Conservation (phyloP, 2,329 filamentous ascomycete genomes). For the Neofusicoccum parvum region DNA sequence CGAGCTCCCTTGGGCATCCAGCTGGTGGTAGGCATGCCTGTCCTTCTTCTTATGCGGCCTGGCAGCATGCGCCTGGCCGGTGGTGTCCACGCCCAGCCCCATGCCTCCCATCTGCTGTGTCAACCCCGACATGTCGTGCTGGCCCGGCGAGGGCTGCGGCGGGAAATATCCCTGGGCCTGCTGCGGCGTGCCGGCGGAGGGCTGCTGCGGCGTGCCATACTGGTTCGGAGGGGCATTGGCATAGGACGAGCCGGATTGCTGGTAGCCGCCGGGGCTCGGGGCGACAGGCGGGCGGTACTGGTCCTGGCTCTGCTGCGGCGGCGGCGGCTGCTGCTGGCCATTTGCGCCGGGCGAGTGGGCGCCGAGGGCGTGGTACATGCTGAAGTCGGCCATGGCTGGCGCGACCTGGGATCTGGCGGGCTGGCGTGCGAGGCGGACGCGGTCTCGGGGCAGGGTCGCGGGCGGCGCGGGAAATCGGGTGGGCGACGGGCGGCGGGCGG, state of each 20-base stretch:
- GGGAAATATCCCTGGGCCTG: conserved; percentile 48
- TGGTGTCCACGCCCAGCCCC: conserved; percentile 61
- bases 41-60: conserved; percentile 73
- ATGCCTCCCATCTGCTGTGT: conserved; percentile 78
- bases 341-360: conserved; percentile 29
- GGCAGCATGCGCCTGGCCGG: conserved; percentile 48
- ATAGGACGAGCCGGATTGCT: conserved; percentile 42
- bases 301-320: conserved; percentile 30
- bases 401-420: neutral
- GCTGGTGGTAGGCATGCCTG: conserved; percentile 85
- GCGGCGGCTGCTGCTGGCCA: conserved; percentile 24
- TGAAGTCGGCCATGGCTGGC: conserved; percentile 31
- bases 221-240: conserved; percentile 35
- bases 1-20: conserved; percentile 71
- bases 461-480: neutral
- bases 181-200: conserved; percentile 27
- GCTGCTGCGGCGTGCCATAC: conserved; percentile 35
- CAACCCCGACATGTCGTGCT: conserved; percentile 49
- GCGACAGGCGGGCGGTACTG: conserved; percentile 46
- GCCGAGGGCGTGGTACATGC: conserved; percentile 40
- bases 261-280: conserved; percentile 47
- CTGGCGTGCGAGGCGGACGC: neutral
- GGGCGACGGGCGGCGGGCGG: neutral
- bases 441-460: neutral
- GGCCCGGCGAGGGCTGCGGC: conserved; percentile 33